A percentile compares a stretch with the other conserved stretches of the same genome.
Conservation (phyloP, 768 basidiomycete genomes). For the Suillus bovinus region DNA sequence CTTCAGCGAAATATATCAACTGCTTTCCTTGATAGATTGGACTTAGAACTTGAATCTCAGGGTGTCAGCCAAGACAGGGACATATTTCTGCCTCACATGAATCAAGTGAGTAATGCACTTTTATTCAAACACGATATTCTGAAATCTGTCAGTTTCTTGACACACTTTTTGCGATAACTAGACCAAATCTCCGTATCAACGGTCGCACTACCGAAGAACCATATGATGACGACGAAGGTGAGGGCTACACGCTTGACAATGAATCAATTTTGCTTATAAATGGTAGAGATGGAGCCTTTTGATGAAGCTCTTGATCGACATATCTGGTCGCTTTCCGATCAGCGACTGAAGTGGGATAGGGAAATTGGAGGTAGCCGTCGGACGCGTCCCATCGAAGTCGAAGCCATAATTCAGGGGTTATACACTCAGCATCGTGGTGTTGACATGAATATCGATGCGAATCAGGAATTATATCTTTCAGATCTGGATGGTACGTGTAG, state of each 20-base stretch:
- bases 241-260: slow-evolving; percentile 10
- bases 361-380: slow-evolving; percentile 69
- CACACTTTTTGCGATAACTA: slow-evolving; percentile 57
- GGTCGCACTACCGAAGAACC: slow-evolving; percentile 73
- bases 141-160: slow-evolving; percentile 54
- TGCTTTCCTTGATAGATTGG: slow-evolving; percentile 46
- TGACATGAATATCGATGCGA: slow-evolving; percentile 28
- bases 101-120: slow-evolving; percentile 41
- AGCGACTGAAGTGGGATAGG: slow-evolving; percentile 73
- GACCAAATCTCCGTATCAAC: slow-evolving; percentile 77
- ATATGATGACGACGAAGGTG: slow-evolving; percentile 56
- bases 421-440: slow-evolving; percentile 35
- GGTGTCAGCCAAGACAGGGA: slow-evolving; percentile 46
- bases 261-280: slow-evolving; percentile 8
- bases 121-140: slow-evolving; percentile 11
- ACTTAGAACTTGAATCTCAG: slow-evolving; percentile 44
- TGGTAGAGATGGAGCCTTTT: slow-evolving; percentile 72
- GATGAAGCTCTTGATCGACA: slow-evolving; percentile 84
- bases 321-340: slow-evolving; percentile 79
- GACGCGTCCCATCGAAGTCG: slow-evolving; percentile 56
- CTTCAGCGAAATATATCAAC: slow-evolving; percentile 54
- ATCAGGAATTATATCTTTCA: slow-evolving; percentile 1
- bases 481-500: slow-evolving; percentile 14
- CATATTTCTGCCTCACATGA: slow-evolving; percentile 47
- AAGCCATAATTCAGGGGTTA: slow-evolving; percentile 40